These are phyloP conservation scores for Cardamine occulta DNA, from an alignment of 345 rosid species.

Conservation along the genomic window DNA sequence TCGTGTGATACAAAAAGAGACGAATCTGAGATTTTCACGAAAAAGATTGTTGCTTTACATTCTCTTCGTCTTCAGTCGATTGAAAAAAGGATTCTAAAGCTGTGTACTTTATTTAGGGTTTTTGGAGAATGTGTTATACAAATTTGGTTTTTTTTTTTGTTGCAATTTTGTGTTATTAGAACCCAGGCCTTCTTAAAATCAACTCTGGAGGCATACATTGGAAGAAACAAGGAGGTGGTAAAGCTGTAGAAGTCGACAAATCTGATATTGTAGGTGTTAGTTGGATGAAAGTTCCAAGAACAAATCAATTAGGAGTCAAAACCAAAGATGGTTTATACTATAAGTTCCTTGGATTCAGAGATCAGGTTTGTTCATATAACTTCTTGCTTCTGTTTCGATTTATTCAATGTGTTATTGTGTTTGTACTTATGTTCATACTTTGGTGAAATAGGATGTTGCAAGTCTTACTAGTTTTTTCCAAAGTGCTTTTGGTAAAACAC, in stretches of 20 bases:
- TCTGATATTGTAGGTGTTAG: constrained; percentile 69
- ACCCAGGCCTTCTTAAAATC: constrained; percentile 81
- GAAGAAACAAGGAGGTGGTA: constrained; percentile 99
- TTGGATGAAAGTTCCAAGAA: constrained; percentile 91
- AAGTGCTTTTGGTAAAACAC: constrained; percentile 65
- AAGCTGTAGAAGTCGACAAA: constrained; percentile 91
- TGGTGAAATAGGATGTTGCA: constrained; percentile 66
- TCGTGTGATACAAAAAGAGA: not conserved
- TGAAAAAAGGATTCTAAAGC: not conserved
- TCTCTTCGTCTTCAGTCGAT: not conserved
- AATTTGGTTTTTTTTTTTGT: constrained; percentile 10
- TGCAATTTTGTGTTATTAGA: constrained; percentile 51
- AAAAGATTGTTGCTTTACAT: not conserved
- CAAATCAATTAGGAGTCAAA: constrained; percentile 80
- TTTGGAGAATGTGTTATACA: not conserved
- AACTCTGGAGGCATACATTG: constrained; percentile 77
- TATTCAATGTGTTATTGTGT: not conserved
- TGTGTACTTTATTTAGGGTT: constrained; percentile 14
- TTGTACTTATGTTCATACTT: not conserved
- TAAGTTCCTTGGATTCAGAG: constrained; percentile 90
- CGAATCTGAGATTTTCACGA: not conserved
- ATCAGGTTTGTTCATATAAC: constrained; percentile 56
- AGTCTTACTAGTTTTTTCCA: constrained; percentile 78
- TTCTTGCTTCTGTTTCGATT: constrained; percentile 5
- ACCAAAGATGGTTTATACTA: constrained; percentile 80